Evolutionary conservation across 768 basidiomycete genomes (phyloP), one percentile per base, ranked within the genome.

Genomic region (Termitomyces sp.): DNA sequence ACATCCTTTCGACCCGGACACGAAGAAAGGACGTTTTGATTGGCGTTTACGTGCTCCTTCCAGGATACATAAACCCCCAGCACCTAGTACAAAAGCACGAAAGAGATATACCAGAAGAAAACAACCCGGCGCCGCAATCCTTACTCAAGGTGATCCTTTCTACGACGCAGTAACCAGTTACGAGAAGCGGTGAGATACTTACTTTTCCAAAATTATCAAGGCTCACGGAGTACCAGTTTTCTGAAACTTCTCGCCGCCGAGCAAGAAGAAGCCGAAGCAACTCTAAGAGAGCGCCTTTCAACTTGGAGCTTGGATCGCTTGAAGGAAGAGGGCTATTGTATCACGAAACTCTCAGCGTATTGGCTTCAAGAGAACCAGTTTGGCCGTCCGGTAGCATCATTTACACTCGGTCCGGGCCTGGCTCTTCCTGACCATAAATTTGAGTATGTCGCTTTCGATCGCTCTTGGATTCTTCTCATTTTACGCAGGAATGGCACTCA

Each of bases 261-360:
- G 68, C 83, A 86, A 65, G 75, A 72, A 0, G 82, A 88, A 61
- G 82, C 80, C 38, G 82, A 85, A 58, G 76, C 77, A 1, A 74
- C 80, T 1, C 65, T 89, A 22, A 75, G 75, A 48, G 75, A 87
- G 57, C 82, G 91, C 35, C 74, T 93, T 15, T 74, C 82, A 1
- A 79, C 77, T 15, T 92, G 90, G 91, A 74, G 81, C 11, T 54
- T 85, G 4, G 71, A 76, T 26, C 77, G 80, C 21, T 70, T 93
- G 42, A 70, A 76, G 59, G 71, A 78, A n/a, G 85, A 87, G 60
- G 91, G 91, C 0, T 92, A 90, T 62, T 81, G 83, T 50, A 63
- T 93, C 32, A 85, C 83, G 0, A 82, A 74, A 17, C 70, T 92
- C 22, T 76, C 70, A 15, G 88, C 80, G 0, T 92, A 78, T 64